These are phyloP conservation scores for Komagataella kurtzmanii DNA, from an alignment of 805 yeast species.

Conservation along the genomic window DNA sequence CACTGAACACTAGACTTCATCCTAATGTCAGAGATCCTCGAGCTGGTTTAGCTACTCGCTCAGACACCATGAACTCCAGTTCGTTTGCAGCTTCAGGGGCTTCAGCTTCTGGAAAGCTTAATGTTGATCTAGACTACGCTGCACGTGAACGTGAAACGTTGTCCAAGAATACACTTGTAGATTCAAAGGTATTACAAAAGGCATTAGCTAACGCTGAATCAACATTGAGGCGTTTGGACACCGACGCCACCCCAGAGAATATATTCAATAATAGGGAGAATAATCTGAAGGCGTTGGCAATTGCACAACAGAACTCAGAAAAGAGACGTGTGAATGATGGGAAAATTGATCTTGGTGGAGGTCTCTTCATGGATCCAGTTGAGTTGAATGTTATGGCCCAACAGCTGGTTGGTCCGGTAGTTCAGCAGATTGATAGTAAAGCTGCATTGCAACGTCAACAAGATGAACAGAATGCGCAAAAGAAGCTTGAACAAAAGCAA, in stretches of 20 bases:
- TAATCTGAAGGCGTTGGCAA: constrained; percentile 61
- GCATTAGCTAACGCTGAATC: constrained; percentile 39
- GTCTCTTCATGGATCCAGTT: constrained; percentile 56
- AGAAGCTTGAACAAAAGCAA: constrained; percentile 26
- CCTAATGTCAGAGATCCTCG: constrained; percentile 6
- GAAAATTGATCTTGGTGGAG: constrained; percentile 78
- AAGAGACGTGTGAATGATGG: constrained; percentile 38
- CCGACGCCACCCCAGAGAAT: constrained; percentile 10
- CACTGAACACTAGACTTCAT: constrained; percentile 15
- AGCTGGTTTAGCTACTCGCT: constrained; percentile 9
- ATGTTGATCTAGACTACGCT: constrained; percentile 30
- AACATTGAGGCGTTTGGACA: constrained; percentile 13
- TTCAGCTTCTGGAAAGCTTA: constrained; percentile 33
- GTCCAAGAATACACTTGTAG: constrained; percentile 22
- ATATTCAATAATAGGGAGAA: constrained; percentile 16
- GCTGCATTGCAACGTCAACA: constrained; percentile 55
- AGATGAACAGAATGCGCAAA: constrained; percentile 30
- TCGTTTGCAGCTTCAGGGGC: constrained; percentile 44
- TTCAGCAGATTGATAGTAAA: constrained; percentile 56
- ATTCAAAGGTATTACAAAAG: constrained; percentile 28
- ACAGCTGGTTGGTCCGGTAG: constrained; percentile 70
- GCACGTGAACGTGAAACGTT: constrained; percentile 25
- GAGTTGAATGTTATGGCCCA: constrained; percentile 76
- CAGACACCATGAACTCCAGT: background rate
- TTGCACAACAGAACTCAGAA: constrained; percentile 58